Conservation (phyloP, 2,329 filamentous ascomycete genomes). For the Colletotrichum plurivorum region DNA sequence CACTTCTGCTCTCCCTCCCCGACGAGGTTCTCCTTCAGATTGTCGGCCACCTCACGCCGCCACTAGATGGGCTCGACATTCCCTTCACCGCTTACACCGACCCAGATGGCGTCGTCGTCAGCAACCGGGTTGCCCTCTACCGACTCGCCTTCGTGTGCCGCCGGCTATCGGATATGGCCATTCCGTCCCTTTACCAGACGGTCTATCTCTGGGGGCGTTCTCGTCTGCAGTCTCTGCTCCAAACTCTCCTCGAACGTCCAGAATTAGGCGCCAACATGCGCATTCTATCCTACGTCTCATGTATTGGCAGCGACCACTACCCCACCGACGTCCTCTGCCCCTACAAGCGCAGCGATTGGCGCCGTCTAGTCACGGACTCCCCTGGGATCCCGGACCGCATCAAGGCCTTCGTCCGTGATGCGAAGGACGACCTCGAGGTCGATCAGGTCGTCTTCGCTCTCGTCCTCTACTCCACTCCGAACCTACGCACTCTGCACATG, state of each 20-base stretch:
- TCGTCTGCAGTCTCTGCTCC: conserved; percentile 35
- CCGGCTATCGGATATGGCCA: conserved; percentile 32
- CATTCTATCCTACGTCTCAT: conserved; percentile 37
- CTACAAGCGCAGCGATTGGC: conserved; percentile 39
- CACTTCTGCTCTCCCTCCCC: conserved; percentile 31
- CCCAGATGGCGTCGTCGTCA: conserved; percentile 37
- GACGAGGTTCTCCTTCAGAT: conserved; percentile 38
- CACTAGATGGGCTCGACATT: conserved; percentile 37
- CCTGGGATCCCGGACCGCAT: conserved; percentile 29
- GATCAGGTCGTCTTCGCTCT: conserved; percentile 38
- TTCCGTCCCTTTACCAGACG: conserved; percentile 33
- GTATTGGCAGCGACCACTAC: conserved; percentile 36
- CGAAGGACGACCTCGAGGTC: conserved; percentile 31
- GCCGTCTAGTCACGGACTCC: conserved; percentile 30
- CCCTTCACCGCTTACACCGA: conserved; percentile 37
- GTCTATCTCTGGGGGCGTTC: conserved; percentile 39
- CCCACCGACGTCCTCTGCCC: conserved; percentile 34
- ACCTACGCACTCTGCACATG: conserved; percentile 34
- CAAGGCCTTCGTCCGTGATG: conserved; percentile 30
- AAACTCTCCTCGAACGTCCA: conserved; percentile 37
- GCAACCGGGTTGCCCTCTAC: conserved; percentile 33
- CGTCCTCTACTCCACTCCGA: conserved; percentile 37
- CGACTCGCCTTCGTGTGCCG: conserved; percentile 37
- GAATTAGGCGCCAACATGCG: conserved; percentile 37
- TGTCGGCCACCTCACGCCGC: conserved; percentile 36